Evolutionary conservation across 768 basidiomycete species (phyloP).

Genomic region (Royoungia palumana): DNA sequence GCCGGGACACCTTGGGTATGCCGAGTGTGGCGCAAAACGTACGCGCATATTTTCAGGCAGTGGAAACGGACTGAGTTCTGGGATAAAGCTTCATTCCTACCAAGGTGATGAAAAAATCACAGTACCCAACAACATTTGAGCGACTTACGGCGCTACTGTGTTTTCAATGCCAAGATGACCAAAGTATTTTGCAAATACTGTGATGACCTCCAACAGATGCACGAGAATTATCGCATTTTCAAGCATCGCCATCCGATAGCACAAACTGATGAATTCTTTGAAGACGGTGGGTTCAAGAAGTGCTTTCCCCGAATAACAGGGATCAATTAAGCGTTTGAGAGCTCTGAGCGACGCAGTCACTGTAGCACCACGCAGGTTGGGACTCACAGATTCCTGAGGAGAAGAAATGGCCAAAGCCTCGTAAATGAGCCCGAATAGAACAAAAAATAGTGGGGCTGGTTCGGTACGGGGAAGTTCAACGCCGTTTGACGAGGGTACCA

Average conservation of each 20-base stretch:
- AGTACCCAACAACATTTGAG: background rate
- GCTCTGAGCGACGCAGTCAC: slow-evolving; percentile 68
- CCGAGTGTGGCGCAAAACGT: slow-evolving; percentile 70
- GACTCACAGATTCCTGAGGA: slow-evolving; percentile 48
- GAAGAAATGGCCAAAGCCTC: slow-evolving; percentile 75
- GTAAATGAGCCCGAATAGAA: slow-evolving; percentile 90
- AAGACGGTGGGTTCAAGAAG: slow-evolving; percentile 80
- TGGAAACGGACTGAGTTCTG: slow-evolving; percentile 45
- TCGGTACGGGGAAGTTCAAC: slow-evolving; percentile 40
- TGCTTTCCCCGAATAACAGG: slow-evolving; percentile 77
- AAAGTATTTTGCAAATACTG: slow-evolving; percentile 48
- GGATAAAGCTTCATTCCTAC: slow-evolving; percentile 32
- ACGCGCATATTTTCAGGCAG: slow-evolving; percentile 80
- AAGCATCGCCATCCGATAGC: slow-evolving; percentile 87
- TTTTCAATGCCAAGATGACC: slow-evolving; percentile 27
- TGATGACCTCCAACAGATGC: slow-evolving; percentile 67
- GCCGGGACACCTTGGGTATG: slow-evolving; percentile 50
- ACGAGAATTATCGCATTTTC: slow-evolving; percentile 71
- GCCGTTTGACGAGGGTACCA: slow-evolving; percentile 19
- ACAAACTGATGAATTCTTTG: slow-evolving; percentile 85
- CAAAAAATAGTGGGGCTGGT: slow-evolving; percentile 80
- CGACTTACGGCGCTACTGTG: slow-evolving; percentile 18
- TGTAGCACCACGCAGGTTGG: slow-evolving; percentile 42
- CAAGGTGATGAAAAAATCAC: background rate
- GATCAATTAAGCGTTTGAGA: slow-evolving; percentile 73